Percentiles rank a stretch among this genome's conserved stretches.
Evolutionary conservation across 139 green algal species (phyloP).

Genomic region (Marvania coccoides): DNA sequence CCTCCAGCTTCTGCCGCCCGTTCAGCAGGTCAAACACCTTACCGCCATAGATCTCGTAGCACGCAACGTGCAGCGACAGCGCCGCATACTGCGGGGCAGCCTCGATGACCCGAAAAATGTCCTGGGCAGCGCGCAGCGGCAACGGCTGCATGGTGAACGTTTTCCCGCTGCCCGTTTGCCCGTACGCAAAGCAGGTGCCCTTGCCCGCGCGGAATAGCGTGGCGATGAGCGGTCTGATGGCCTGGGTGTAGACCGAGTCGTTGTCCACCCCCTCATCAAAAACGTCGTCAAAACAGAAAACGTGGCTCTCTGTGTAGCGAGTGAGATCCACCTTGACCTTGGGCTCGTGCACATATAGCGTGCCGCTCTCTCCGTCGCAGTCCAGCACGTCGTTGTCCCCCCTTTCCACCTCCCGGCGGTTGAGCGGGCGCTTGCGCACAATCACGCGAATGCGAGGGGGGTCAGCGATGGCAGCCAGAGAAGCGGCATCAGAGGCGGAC

Average conservation of each 20-base stretch:
- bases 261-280: conserved; percentile 84
- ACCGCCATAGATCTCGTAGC: conserved; percentile 98
- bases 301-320: conserved; percentile 72
- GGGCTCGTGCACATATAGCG: conserved; percentile 79
- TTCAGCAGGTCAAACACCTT: conserved; percentile 98
- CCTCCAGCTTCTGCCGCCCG: conserved; percentile 75
- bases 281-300: conserved; percentile 92
- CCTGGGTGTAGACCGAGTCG: conserved; percentile 81
- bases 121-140: conserved; percentile 74
- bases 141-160: conserved; percentile 96
- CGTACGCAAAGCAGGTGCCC: conserved; percentile 97
- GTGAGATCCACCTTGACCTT: conserved; percentile 88
- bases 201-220: conserved; percentile 81
- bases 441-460: conserved; percentile 76
- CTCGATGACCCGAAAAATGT: conserved; percentile 76
- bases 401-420: conserved; percentile 65
- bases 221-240: conserved; percentile 85
- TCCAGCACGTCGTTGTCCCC: conserved; percentile 87
- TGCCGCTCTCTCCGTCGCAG: conserved; percentile 41
- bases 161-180: conserved; percentile 90
- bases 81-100: conserved; percentile 34
- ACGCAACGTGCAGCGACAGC: conserved; percentile 34
- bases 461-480: conserved; percentile 15
- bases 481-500: neutral
- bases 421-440: conserved; percentile 92